Evolutionary conservation across 805 yeast species (phyloP).

Genomic region (Ogataea kodamae): DNA sequence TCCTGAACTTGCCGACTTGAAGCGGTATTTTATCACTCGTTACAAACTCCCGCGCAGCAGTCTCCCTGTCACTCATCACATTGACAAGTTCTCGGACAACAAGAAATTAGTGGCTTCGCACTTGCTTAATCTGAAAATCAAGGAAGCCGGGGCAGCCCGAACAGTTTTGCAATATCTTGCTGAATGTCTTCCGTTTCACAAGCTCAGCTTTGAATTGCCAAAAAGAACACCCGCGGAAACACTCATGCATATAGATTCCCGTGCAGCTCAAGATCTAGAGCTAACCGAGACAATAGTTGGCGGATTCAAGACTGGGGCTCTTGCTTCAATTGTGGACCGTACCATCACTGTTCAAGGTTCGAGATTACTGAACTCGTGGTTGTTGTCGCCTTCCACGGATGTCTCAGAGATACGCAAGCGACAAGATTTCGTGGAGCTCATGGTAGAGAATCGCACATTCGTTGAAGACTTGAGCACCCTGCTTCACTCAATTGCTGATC

Average conservation of each 20-base stretch:
- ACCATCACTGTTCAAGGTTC: conserved; percentile 84
- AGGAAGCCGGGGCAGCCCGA: conserved; percentile 59
- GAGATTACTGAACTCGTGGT: conserved; percentile 75
- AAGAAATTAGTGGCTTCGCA: conserved; percentile 22
- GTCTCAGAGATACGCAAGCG: conserved; percentile 52
- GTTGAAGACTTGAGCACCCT: conserved; percentile 33
- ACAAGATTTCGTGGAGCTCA: conserved; percentile 47
- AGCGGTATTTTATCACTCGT: conserved; percentile 57
- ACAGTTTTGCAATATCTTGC: conserved; percentile 64
- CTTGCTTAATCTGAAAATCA: conserved; percentile 35
- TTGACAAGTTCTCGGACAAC: conserved; percentile 39
- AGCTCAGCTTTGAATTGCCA: conserved; percentile 66
- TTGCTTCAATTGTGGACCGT: conserved; percentile 63
- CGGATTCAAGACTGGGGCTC: conserved; percentile 59
- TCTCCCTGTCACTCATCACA: conserved; percentile 37
- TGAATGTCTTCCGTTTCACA: conserved; percentile 67
- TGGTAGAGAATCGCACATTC: conserved; percentile 32
- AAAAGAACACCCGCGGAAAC: conserved; percentile 47
- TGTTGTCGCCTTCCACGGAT: conserved; percentile 72
- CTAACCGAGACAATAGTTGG: conserved; percentile 57
- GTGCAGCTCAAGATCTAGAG: conserved; percentile 76
- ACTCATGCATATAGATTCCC: conserved; percentile 73
- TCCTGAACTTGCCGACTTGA: conserved; percentile 54
- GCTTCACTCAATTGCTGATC: conserved; percentile 49
- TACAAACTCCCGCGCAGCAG: conserved; percentile 41